Evolutionary conservation across 1,139 yeast species (phyloP).

Genomic region (Geotrichum bryndzae): DNA sequence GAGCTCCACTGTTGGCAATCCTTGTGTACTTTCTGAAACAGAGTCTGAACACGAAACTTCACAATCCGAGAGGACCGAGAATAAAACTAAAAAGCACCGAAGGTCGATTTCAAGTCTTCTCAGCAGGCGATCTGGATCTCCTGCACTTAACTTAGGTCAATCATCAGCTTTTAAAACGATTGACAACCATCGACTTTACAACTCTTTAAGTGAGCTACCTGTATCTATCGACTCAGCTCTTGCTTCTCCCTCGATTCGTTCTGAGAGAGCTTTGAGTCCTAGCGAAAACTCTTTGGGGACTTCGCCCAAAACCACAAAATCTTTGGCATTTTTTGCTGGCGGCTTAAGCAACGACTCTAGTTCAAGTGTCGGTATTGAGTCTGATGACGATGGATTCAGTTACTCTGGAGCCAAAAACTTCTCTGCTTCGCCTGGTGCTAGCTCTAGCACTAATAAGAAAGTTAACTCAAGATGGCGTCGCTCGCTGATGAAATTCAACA

Average conservation of each 20-base stretch:
- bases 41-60: conserved; percentile 11
- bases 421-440: neutral
- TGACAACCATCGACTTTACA: conserved; percentile 10
- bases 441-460: neutral
- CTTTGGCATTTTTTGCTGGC: conserved; percentile 17
- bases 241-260: conserved; percentile 5
- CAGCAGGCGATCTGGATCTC: conserved; percentile 13
- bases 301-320: conserved; percentile 10
- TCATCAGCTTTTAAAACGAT: conserved; percentile 9
- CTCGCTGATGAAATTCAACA: conserved; percentile 27
- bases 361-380: conserved; percentile 22
- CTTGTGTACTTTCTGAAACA: neutral
- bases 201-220: conserved; percentile 10
- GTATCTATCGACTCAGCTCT: conserved; percentile 9
- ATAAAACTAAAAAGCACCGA: conserved; percentile 4
- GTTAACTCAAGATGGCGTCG: conserved; percentile 31
- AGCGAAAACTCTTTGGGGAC: neutral
- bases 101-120: conserved; percentile 12
- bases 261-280: conserved; percentile 1
- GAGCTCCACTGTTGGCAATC: neutral
- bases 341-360: conserved; percentile 25
- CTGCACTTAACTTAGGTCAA: conserved; percentile 8
- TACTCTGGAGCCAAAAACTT: neutral
- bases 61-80: neutral
- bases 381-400: conserved; percentile 21